Base-by-base conservation (phyloP, 176 grass and related monocot species). In the Carex kokanica region DNA sequence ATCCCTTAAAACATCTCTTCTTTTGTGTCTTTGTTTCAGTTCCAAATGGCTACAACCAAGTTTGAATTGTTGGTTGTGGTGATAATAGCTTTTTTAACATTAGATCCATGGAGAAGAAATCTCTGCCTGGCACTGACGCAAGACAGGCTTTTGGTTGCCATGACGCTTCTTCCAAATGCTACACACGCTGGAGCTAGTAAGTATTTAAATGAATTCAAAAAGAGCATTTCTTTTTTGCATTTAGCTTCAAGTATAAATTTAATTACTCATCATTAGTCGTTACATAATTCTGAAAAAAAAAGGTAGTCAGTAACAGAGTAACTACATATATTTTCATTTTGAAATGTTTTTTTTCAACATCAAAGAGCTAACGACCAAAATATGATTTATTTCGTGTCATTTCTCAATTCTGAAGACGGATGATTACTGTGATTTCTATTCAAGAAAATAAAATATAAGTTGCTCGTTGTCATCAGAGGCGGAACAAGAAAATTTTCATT, bases 111-210 rank as follows among this genome's bases (percentile, higher is more conserved):
- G 67, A 41, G 86, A 60, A 64, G 80, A 45, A 55, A 23, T 58
- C 21, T 75, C 21, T 52, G 55, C 56, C 14, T 83, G 15, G 85
- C 54, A 10, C 18, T 78, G 54, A 82, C 29, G 6, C 57, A 80
- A 69, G 49, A 61, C 80, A 91, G 85, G 74, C 85, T 89, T 78
- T 5, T 83, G 56, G 93, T 93, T 27, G 68, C 3, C 80, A 93
- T 97, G 91, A 93, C 93, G 20, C 64, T 97, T 72, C 60, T 97
- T 84, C 75, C 80, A 0, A 34, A 58, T 23, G 87, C 94, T 14
- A 69, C 51, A 31, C 74, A 62, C 1, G 51, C 25, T 3, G 89
- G 91, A 59, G 91, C 94, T 87, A 87, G 93, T 85, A 83, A 88
- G 86, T 55, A 40, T 40, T 69, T 40, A 18, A 69, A 36, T 6